phyloP scores from a whole-genome alignment of 2,329 filamentous ascomycete species.

The Orbilia quercus region DNA sequence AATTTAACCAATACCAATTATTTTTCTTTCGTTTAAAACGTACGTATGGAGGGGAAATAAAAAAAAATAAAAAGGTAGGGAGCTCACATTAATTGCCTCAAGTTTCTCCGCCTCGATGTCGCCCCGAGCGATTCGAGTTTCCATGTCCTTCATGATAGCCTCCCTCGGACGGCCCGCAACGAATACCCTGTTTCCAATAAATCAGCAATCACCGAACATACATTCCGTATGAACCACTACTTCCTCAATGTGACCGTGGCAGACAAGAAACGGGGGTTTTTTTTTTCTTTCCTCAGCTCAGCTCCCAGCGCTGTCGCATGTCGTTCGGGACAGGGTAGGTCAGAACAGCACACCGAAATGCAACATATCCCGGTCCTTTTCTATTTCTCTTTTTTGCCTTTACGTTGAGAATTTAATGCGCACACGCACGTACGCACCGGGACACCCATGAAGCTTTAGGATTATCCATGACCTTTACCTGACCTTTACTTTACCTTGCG shows the following conservation, averaged over 20 bases:
- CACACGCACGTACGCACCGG: not conserved
- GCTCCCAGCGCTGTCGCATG: too few relatives aligned
- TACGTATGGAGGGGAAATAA: not conserved
- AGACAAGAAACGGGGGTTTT: slow-evolving; percentile 18
- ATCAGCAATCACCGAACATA: not conserved
- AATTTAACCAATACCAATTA: too few relatives aligned
- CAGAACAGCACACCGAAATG: slow-evolving; percentile 41
- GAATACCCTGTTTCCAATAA: slow-evolving; percentile 57
- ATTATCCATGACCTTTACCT: slow-evolving; percentile 30
- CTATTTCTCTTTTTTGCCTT: not conserved
- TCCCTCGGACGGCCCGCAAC: slow-evolving; percentile 59
- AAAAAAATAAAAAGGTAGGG: slow-evolving; percentile 10
- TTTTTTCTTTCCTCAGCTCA: not conserved
- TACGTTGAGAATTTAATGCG: not conserved
- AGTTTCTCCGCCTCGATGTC: slow-evolving; percentile 60
- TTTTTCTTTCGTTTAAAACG: too few relatives aligned
- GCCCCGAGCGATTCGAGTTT: slow-evolving; percentile 58
- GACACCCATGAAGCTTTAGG: slow-evolving; percentile 19
- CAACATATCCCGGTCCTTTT: slow-evolving; percentile 39
- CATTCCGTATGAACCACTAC: too few relatives aligned
- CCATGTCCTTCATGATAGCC: slow-evolving; percentile 60
- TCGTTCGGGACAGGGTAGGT: slow-evolving; percentile 20
- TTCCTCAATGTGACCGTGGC: not conserved
- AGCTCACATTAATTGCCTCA: slow-evolving; percentile 61
- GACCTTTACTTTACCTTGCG: too few relatives aligned